Percentiles rank a stretch among this genome's conserved stretches.
These are phyloP conservation scores for Xylona heveae DNA, from an alignment of 495 filamentous ascomycete species.

Conservation along the genomic window DNA sequence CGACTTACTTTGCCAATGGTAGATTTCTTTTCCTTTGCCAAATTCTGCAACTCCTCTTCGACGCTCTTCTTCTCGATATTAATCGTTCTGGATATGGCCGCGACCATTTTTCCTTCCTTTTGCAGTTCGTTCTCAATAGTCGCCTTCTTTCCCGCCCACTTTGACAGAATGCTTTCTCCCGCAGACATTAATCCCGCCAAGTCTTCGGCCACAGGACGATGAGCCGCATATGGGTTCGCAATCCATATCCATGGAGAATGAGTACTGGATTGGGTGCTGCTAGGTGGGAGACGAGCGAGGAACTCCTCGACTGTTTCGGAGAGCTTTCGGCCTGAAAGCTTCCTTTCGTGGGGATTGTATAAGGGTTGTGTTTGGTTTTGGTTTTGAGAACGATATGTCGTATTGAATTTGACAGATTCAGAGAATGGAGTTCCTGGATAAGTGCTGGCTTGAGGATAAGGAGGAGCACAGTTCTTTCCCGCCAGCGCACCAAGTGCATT, in stretches of 20 bases:
- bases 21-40: slow-evolving; percentile 31
- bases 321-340: slow-evolving; percentile 24
- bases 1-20: slow-evolving; percentile 36
- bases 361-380: slow-evolving; percentile 10
- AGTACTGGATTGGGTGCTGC: slow-evolving; percentile 21
- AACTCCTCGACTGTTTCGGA: slow-evolving; percentile 40
- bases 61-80: slow-evolving; percentile 26
- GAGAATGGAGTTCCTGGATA: slow-evolving; percentile 10
- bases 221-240: slow-evolving; percentile 24
- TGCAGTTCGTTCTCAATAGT: slow-evolving; percentile 19
- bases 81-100: slow-evolving; percentile 24
- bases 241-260: slow-evolving; percentile 46
- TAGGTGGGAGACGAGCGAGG: slow-evolving; percentile 40
- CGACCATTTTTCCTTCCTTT: slow-evolving; percentile 17
- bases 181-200: slow-evolving; percentile 21
- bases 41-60: slow-evolving; percentile 27
- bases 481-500: background rate
- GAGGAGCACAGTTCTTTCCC: background rate
- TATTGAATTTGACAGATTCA: slow-evolving; percentile 14
- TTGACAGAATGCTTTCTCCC: slow-evolving; percentile 21
- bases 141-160: slow-evolving; percentile 18
- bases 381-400: slow-evolving; percentile 4
- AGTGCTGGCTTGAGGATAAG: slow-evolving; percentile 16
- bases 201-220: slow-evolving; percentile 12
- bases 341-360: slow-evolving; percentile 24